Evolutionary conservation across 2,329 filamentous ascomycete species (phyloP), one percentile per base, ranked within the genome.

Genomic region (Acrocalymma vagum): DNA sequence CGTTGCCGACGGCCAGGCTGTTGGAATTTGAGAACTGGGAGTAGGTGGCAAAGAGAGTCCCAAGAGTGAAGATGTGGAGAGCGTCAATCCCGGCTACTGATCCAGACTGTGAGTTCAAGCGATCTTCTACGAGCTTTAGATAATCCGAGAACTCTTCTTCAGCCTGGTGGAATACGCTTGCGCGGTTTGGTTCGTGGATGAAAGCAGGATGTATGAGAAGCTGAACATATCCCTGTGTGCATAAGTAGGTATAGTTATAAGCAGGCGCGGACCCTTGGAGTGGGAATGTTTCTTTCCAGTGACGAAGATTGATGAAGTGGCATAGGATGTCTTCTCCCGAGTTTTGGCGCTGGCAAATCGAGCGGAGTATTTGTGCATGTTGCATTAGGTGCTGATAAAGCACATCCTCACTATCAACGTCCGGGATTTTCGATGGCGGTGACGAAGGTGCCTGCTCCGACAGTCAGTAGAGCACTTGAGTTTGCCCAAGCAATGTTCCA

Each of bases 271-370:
- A 34, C 17, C n/a, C 24, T 17, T 22, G 24, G 7, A n/a, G 15
- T 16, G 30, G 20, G n/a, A 29, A 20, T n/a, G 18, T 34, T 26
- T 44, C 41, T 24, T 37, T 25, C 41, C 41, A 44, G 22, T 44
- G 41, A 10, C 41, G 41, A 10, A 44, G 35, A 23, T 44, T 39
- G 30, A 44, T 44, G 34, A 20, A 44, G 17, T 38, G 41, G 20
- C 36, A 29, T 15, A 37, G 24, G 14, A 17, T 22, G 15, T 38
- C 35, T 9, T 16, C 14, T 16, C 24, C 33, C 8, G 29, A 16
- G 10, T 29, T 26, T 10, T 15, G 6, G 11, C 16, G 21, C 6
- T 35, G 29, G 5, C 25, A 21, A 9, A 44, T 44, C 6, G 41
- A 29, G 13, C 41, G 35, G 9, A 44, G 15, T 16, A 44, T 25